These are phyloP conservation scores for Quercus mongolica DNA, from an alignment of 306 rosid genomes.

Conservation along the genomic window DNA sequence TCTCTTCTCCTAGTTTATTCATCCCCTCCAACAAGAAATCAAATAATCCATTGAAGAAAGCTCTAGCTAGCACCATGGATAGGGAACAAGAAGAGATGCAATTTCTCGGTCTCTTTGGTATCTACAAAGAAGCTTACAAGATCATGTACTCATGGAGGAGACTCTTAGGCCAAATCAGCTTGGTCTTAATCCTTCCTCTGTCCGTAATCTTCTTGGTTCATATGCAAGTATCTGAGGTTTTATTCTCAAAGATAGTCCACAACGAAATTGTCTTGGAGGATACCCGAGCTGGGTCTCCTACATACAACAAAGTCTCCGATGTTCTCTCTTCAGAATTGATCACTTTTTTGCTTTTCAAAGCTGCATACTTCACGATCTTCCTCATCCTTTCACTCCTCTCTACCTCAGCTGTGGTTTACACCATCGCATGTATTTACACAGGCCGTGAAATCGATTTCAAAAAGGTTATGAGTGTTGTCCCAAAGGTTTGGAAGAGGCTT, in stretches of 20 bases:
- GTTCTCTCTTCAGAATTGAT: slow-evolving; percentile 40
- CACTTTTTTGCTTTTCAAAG: slow-evolving; percentile 36
- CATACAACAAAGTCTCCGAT: slow-evolving; percentile 26
- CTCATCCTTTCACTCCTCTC: slow-evolving; percentile 51
- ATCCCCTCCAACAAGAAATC: not conserved
- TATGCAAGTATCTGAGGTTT: slow-evolving; percentile 43
- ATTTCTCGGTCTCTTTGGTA: slow-evolving; percentile 44
- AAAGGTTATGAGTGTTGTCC: slow-evolving; percentile 54
- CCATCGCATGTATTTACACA: slow-evolving; percentile 60
- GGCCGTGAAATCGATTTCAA: slow-evolving; percentile 35
- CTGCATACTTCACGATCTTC: slow-evolving; percentile 30
- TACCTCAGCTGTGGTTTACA: slow-evolving; percentile 76
- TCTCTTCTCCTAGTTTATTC: not conserved
- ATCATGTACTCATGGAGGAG: slow-evolving; percentile 42
- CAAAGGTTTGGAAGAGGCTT: slow-evolving; percentile 67
- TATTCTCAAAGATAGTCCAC: slow-evolving; percentile 23
- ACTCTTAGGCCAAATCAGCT: slow-evolving; percentile 56
- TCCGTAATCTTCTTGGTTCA: slow-evolving; percentile 55
- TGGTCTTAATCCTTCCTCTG: slow-evolving; percentile 61
- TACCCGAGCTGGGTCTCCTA: slow-evolving; percentile 17
- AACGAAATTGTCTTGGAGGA: slow-evolving; percentile 11
- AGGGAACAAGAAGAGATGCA: slow-evolving; percentile 71
- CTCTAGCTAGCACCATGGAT: slow-evolving; percentile 41
- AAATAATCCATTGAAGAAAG: slow-evolving; percentile 2
- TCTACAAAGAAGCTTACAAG: slow-evolving; percentile 56